Conservation (phyloP, 768 basidiomycete genomes). For the Leccinum fibrillosum region DNA sequence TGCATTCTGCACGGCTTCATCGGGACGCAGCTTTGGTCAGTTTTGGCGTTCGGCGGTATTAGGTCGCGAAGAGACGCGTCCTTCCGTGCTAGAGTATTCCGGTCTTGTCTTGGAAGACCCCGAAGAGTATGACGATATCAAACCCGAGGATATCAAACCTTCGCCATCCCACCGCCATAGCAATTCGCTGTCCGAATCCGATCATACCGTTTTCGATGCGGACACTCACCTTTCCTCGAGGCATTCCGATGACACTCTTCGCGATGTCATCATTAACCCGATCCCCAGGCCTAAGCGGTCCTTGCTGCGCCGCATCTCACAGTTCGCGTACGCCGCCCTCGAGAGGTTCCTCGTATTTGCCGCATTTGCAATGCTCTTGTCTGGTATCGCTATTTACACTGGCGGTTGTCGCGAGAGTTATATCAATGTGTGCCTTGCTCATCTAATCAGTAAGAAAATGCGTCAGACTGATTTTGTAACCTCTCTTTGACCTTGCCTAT, state of each 20-base stretch:
- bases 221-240: constrained; percentile 40
- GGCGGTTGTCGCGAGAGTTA: constrained; percentile 82
- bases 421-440: constrained; percentile 82
- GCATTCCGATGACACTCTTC: constrained; percentile 58
- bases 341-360: constrained; percentile 70
- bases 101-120: constrained; percentile 54
- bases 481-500: background rate
- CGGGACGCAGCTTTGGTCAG: constrained; percentile 42
- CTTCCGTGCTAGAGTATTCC: constrained; percentile 46
- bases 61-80: constrained; percentile 37
- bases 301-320: constrained; percentile 42
- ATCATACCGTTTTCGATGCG: constrained; percentile 49
- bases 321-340: constrained; percentile 46
- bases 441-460: constrained; percentile 74
- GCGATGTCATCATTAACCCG: constrained; percentile 33
- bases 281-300: constrained; percentile 14
- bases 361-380: constrained; percentile 61
- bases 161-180: constrained; percentile 32
- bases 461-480: background rate
- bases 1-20: constrained; percentile 42
- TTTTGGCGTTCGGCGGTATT: constrained; percentile 62
- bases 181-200: constrained; percentile 53
- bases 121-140: constrained; percentile 49
- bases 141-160: constrained; percentile 41
- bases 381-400: constrained; percentile 78